phyloP scores from a whole-genome alignment of 768 basidiomycete genomes.

The Termitomyces sp. region DNA sequence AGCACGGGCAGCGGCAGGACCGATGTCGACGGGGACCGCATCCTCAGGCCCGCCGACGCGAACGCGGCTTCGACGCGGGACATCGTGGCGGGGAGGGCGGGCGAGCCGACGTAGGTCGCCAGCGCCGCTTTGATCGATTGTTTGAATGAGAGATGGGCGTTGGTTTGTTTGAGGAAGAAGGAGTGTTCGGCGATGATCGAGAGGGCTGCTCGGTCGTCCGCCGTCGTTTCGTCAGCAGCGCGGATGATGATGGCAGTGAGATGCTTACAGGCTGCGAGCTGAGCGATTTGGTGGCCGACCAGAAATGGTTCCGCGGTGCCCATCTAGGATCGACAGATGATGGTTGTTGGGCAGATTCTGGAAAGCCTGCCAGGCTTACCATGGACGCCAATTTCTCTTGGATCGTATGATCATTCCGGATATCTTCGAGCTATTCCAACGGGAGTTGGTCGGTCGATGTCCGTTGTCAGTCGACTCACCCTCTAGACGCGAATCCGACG shows the following conservation, averaged over 20 bases:
- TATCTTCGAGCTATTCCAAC: neutral
- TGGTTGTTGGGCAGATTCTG: too few species aligned
- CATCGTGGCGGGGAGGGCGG: neutral
- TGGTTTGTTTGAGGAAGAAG: slow-evolving; percentile 8
- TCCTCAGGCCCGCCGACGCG: neutral
- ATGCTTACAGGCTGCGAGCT: slow-evolving; percentile 4
- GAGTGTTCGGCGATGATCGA: slow-evolving; percentile 12
- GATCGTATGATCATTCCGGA: neutral
- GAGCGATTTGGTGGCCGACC: slow-evolving; percentile 1
- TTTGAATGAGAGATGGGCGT: slow-evolving; percentile 2
- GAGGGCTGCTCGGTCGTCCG: neutral
- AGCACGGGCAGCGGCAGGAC: neutral
- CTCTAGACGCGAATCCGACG: too few species aligned
- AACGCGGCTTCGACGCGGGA: neutral
- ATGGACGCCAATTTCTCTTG: neutral
- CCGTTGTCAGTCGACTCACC: too few species aligned
- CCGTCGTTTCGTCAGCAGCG: too few species aligned
- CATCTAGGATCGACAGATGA: neutral
- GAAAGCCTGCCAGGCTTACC: too few species aligned
- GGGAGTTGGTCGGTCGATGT: too few species aligned
- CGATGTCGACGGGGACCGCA: neutral
- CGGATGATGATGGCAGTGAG: too few species aligned
- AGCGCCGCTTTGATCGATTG: slow-evolving; percentile 5
- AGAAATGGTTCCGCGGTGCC: neutral
- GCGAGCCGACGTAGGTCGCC: slow-evolving; percentile 1